Base-by-base conservation (phyloP, 441 rosid genomes). In the Macaranga tanarius region DNA sequence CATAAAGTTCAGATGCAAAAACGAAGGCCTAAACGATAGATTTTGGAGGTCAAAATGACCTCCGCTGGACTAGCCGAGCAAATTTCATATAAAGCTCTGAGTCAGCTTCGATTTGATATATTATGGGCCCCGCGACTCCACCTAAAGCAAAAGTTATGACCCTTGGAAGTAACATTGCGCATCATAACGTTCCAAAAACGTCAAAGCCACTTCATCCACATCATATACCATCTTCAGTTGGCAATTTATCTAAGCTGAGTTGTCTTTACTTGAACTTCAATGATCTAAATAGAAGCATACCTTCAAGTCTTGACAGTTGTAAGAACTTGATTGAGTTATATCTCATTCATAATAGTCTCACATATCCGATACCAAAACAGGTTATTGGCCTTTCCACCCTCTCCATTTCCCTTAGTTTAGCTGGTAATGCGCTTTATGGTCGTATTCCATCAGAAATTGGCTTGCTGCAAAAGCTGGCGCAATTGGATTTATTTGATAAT, bases 211-310 rank as follows among this genome's bases (percentile, higher is more conserved):
- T n/a, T n/a, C n/a, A n/a, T n/a, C n/a, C n/a, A n/a, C n/a, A n/a
- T n/a, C n/a, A n/a, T n/a, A n/a, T n/a, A 15, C 83, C 80, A 0
- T 44, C 76, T 0, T 52, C 76, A 9, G 15, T 80, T n/a, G 76
- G 76, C 11, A 66, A 76, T 7, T 45, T 80, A 17, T 25, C 69
- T 3, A 0, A 8, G 5, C 7, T 76, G 31, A 22, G 9, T 2
- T 0, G 0, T 0, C 25, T 73, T 0, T 1, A 8, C 19, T 10
- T 76, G 15, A 38, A 0, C 9, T 23, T 23, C 2, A 80, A 76
- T 45, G 22, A 16, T 9, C 19, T 80, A 2, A 2, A 31, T 10
- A 78, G 80, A 0, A 52, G 7, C 6, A 67, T 80, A 19, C 80
- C 83, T 22, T 5, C 67, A 0, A 48, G 59, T 61, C 28, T 80